phyloP scores from a whole-genome alignment of 257 asterid species.

The Sherardia arvensis region DNA sequence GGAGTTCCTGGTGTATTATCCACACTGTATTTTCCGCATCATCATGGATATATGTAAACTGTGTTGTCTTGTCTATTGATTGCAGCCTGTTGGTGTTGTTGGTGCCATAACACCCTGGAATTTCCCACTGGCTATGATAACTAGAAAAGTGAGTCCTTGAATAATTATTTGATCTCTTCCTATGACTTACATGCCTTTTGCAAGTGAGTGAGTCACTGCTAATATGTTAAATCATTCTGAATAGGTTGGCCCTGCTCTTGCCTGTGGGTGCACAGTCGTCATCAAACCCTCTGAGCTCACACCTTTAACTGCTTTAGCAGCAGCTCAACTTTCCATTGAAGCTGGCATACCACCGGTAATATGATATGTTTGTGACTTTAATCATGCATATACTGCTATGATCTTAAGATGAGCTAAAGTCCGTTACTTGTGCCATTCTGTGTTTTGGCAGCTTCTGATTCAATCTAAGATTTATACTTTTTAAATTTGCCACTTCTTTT shows the following conservation, averaged over 20 bases:
- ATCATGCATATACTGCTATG: neutral
- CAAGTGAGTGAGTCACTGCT: neutral
- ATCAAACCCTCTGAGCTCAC: slow-evolving; percentile 90
- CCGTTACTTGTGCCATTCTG: neutral
- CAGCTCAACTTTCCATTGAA: slow-evolving; percentile 91
- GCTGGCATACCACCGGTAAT: slow-evolving; percentile 97
- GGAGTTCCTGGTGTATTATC: neutral
- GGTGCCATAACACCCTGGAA: slow-evolving; percentile 98
- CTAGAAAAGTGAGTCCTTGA: slow-evolving; percentile 60
- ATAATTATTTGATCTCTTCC: slow-evolving; percentile 3
- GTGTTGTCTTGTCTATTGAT: neutral
- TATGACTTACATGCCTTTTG: neutral
- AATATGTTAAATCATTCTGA: slow-evolving; percentile 12
- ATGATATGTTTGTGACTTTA: slow-evolving; percentile 9
- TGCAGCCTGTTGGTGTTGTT: slow-evolving; percentile 98
- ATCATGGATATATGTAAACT: slow-evolving; percentile 8
- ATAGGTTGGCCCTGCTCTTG: slow-evolving; percentile 98
- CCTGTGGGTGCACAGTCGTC: slow-evolving; percentile 93
- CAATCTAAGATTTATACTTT: neutral
- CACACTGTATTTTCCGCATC: neutral
- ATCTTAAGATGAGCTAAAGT: neutral
- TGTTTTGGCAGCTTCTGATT: neutral
- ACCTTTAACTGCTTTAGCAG: slow-evolving; percentile 95
- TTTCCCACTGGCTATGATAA: slow-evolving; percentile 97
- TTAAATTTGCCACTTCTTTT: slow-evolving; percentile 9